Evolutionary conservation across 495 filamentous ascomycete species (phyloP), one percentile per base, ranked within the genome.

Genomic region (Cladorrhinum samala): DNA sequence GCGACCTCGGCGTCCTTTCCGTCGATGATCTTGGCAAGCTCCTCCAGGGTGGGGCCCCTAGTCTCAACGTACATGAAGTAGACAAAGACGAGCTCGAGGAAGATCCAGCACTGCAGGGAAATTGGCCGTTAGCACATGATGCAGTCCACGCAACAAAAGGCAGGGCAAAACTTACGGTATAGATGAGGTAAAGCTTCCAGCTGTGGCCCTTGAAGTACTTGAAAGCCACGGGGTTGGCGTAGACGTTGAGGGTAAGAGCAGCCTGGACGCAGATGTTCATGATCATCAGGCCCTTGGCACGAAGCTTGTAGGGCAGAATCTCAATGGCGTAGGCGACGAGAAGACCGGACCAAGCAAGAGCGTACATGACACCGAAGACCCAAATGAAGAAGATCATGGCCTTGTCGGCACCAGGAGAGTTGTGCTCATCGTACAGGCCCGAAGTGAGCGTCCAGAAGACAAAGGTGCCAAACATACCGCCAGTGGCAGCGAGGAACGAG

Each of bases 1-100:
- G 64, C 75, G 6, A 78, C 73, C 36, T 74, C 64, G 38, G 81
- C 80, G 0, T 71, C 66, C 11, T 83, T 76, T 27, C 81, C 80
- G 46, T 83, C 81, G 58, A 84, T 81, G 64, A 80, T 68, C 67
- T 74, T 76, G 52, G 74, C 77, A 6, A 87, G 78, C 66, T 85
- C 83, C 69, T 86, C 83, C 45, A 85, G 75, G 14, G 81, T 82
- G 13, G 77, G 77, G 46, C 81, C 80, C 54, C 75, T 76, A 42
- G 83, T 87, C 71, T 87, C 83, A 48, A 84, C 71, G 58, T 82
- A 86, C 71, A 81, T 80, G 71, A 81, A 79, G 71, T 76, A 85
- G 43, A 85, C 79, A 38, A 83, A 79, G 43, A 61, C 30, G 45
- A 84, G 60, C 66, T 85, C 82, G 62, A 79, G 54, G 50, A 70